Evolutionary conservation across 768 basidiomycete genomes (phyloP).

Genomic region (Pleurotus salmoneostramineus): DNA sequence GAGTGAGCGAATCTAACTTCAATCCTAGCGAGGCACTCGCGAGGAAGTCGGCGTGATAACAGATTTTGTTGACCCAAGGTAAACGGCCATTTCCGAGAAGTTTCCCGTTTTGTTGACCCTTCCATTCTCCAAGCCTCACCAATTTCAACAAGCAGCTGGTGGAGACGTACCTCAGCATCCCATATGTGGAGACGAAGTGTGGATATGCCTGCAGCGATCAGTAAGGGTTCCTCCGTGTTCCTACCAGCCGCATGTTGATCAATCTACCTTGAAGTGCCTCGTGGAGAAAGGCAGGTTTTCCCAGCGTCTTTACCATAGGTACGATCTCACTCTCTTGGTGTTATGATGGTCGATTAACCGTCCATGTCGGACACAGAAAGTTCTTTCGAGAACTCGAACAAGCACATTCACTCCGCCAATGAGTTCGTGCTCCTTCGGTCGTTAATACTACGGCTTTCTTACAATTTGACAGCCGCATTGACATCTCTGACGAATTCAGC

Average conservation of each 20-base stretch:
- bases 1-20: constrained; percentile 8
- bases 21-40: constrained; percentile 51
- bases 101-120: constrained; percentile 9
- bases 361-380: constrained; percentile 43
- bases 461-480: constrained; percentile 57
- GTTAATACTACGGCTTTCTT: constrained; percentile 13
- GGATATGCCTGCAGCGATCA: constrained; percentile 95
- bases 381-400: constrained; percentile 72
- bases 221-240: constrained; percentile 38
- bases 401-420: constrained; percentile 74
- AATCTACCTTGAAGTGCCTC: constrained; percentile 48
- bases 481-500: constrained; percentile 84
- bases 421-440: constrained; percentile 56
- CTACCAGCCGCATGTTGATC: constrained; percentile 24
- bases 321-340: constrained; percentile 18
- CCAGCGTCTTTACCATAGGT: constrained; percentile 82
- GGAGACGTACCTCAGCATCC: constrained; percentile 77
- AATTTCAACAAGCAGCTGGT: constrained; percentile 77
- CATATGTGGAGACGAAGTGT: constrained; percentile 82
- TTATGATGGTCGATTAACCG: constrained; percentile 11
- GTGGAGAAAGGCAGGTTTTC: constrained; percentile 85
- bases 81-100: constrained; percentile 14
- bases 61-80: constrained; percentile 74
- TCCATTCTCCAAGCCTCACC: constrained; percentile 54
- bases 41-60: constrained; percentile 84